Conservation (phyloP, 306 rosid genomes). For the Citrullus amarus region DNA sequence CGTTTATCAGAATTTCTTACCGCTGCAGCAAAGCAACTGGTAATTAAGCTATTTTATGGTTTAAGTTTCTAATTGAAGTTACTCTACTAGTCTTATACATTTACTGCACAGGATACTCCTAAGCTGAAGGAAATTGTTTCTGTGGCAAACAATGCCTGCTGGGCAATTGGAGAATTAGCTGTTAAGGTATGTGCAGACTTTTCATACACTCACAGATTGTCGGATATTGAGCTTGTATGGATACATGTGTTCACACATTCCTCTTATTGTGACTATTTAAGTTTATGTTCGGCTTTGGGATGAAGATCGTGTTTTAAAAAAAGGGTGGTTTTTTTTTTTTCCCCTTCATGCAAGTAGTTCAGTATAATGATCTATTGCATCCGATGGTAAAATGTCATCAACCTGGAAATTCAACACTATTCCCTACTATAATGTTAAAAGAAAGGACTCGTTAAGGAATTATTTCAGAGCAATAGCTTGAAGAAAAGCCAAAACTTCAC, state of each 20-base stretch:
- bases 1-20: conserved; percentile 82
- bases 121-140: conserved; percentile 75
- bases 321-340: too few species aligned
- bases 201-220: not conserved
- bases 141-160: conserved; percentile 98
- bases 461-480: not conserved
- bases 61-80: not conserved
- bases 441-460: not conserved
- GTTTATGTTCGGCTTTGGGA: not conserved
- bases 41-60: conserved; percentile 17
- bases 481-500: not conserved
- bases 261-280: not conserved
- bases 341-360: not conserved
- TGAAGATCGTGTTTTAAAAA: not conserved
- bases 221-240: not conserved
- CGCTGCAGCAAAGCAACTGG: conserved; percentile 84
- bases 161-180: conserved; percentile 97
- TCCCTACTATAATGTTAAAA: not conserved
- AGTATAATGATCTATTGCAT: not conserved
- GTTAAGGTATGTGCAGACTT: conserved; percentile 53
- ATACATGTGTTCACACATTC: not conserved
- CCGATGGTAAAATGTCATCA: not conserved
- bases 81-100: conserved; percentile 13
- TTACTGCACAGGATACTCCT: conserved; percentile 50
- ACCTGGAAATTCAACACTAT: not conserved